Base-by-base conservation (phyloP, 139 green algal genomes). In the Edaphochlamys debaryana region DNA sequence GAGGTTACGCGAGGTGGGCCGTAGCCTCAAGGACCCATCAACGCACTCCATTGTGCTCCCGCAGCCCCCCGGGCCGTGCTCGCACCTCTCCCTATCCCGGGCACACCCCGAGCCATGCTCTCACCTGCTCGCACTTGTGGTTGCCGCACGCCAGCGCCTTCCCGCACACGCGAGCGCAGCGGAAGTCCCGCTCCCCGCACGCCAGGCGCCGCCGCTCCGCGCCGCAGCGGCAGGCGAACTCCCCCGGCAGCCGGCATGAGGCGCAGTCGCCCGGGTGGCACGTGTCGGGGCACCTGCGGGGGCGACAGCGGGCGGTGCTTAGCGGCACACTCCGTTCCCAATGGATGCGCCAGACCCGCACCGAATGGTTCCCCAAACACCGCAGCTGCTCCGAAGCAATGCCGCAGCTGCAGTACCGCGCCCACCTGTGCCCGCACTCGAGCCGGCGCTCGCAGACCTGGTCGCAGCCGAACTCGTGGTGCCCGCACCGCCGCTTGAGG, bases 61-160 rank as follows among this genome's bases (percentile, higher is more conserved):
- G n/a, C n/a, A n/a, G n/a, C n/a, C n/a, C n/a, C n/a, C n/a, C n/a
- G n/a, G n/a, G n/a, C n/a, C n/a, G n/a, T n/a, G n/a, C n/a, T n/a
- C n/a, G n/a, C n/a, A n/a, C n/a, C n/a, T n/a, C n/a, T n/a, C n/a
- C n/a, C n/a, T n/a, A n/a, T n/a, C n/a, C n/a, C n/a, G n/a, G n/a
- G n/a, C n/a, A n/a, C n/a, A n/a, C n/a, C n/a, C n/a, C n/a, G n/a
- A n/a, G n/a, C n/a, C n/a, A n/a, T n/a, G n/a, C n/a, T n/a, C n/a
- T n/a, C 45, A 92, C 87, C 79, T 75, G n/a, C 79, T 91, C 60
- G 82, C 94, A 97, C 20, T 15, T 64, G 80, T 96, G 92, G 37
- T 83, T 80, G 25, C 92, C 90, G 71, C 92, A 97, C 0, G 56
- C 40, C 69, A 96, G 90, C 42, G 34, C 42, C 85, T 89, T 88